Evolutionary conservation across 2,329 filamentous ascomycete species (phyloP).

Genomic region (Diplodia seriata): DNA sequence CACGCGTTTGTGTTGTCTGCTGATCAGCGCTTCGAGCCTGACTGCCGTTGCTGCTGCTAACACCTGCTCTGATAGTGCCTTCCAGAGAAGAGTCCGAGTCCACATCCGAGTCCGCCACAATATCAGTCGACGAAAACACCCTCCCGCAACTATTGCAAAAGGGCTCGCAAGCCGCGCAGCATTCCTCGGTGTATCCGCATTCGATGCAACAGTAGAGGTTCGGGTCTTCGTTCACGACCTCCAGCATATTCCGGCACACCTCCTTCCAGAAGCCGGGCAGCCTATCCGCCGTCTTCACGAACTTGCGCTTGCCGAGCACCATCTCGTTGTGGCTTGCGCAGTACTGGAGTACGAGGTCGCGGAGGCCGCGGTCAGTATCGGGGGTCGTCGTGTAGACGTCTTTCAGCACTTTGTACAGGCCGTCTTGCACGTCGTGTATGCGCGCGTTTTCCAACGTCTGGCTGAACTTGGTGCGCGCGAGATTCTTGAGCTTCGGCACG

Average conservation of each 20-base stretch:
- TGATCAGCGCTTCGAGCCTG: neutral
- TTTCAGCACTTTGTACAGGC: neutral
- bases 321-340: neutral
- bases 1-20: neutral
- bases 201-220: neutral
- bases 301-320: neutral
- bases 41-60: neutral
- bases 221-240: neutral
- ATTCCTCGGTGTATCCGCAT: neutral
- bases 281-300: neutral
- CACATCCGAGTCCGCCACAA: neutral
- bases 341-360: neutral
- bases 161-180: neutral
- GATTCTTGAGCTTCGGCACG: constrained; percentile 37
- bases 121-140: neutral
- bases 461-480: constrained; percentile 40
- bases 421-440: neutral
- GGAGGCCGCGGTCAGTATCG: neutral
- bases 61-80: neutral
- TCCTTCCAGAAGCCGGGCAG: neutral
- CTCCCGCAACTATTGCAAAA: neutral
- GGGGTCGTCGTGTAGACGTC: neutral
- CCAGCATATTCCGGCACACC: neutral
- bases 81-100: neutral
- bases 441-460: constrained; percentile 30